Conservation (phyloP, 352 stramenopile genomes). For the Globisporangium ultimum region DNA sequence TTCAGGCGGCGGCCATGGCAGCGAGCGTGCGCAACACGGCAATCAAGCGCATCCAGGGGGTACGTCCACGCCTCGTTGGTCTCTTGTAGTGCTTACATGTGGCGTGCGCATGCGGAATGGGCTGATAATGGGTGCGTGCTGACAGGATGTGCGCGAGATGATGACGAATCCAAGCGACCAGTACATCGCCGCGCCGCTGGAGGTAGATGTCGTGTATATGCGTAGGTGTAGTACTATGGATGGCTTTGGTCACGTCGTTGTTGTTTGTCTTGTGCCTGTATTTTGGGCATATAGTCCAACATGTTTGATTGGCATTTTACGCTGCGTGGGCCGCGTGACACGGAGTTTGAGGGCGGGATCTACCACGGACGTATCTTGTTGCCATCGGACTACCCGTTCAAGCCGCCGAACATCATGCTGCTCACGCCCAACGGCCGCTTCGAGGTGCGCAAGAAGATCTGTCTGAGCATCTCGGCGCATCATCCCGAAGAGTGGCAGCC, state of each 20-base stretch:
- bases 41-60: constrained; percentile 84
- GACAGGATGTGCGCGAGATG: constrained; percentile 86
- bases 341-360: constrained; percentile 95
- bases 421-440: constrained; percentile 97
- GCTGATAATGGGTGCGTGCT: neutral
- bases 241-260: no score
- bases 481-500: constrained; percentile 98
- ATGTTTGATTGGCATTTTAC: constrained; percentile 98
- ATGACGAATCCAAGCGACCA: constrained; percentile 86
- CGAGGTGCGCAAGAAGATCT: constrained; percentile 98
- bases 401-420: constrained; percentile 98
- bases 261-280: neutral
- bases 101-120: no score
- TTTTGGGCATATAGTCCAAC: constrained; percentile 46
- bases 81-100: neutral
- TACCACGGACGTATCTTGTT: constrained; percentile 98
- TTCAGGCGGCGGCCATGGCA: constrained; percentile 19
- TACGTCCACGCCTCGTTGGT: constrained; percentile 18
- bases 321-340: constrained; percentile 94
- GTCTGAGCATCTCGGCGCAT: constrained; percentile 96
- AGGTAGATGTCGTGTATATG: constrained; percentile 37
- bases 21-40: constrained; percentile 71
- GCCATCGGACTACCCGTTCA: constrained; percentile 93
- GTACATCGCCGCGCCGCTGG: constrained; percentile 70
- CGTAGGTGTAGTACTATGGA: no score